These are phyloP conservation scores for Vigna reflexopilosa DNA, from an alignment of 306 rosid species.

Conservation along the genomic window DNA sequence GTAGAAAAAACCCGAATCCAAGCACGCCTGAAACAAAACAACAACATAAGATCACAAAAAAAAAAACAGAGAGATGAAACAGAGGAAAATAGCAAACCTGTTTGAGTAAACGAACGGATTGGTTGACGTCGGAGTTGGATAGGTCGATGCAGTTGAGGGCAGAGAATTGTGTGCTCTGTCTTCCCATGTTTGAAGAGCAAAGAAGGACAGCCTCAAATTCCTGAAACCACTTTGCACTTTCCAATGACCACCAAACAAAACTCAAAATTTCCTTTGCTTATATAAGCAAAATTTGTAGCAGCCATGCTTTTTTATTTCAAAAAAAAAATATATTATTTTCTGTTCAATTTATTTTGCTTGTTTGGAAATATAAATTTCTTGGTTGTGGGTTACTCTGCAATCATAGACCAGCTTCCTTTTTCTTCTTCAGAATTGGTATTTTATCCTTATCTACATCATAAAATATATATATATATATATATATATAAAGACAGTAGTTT, in stretches of 20 bases:
- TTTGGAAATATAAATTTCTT: slow-evolving; percentile 10
- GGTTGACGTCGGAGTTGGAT: slow-evolving; percentile 63
- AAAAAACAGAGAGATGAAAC: background rate
- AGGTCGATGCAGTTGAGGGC: slow-evolving; percentile 79
- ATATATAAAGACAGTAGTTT: too few species aligned
- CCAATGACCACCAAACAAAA: background rate
- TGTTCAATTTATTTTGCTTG: background rate
- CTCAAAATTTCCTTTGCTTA: background rate
- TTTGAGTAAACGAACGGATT: slow-evolving; percentile 71
- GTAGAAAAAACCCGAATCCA: slow-evolving; percentile 97
- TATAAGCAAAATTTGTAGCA: background rate
- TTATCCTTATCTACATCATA: background rate
- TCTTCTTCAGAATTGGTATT: background rate
- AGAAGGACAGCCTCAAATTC: slow-evolving; percentile 31
- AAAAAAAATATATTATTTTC: background rate
- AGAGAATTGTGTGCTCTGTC: slow-evolving; percentile 48
- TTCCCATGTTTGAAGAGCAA: slow-evolving; percentile 57
- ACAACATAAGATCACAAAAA: background rate
- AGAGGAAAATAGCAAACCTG: slow-evolving; percentile 55
- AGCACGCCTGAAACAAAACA: slow-evolving; percentile 62
- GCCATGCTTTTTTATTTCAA: background rate
- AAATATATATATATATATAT: too few species aligned
- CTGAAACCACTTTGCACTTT: background rate
- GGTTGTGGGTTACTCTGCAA: background rate
- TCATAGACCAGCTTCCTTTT: too few species aligned